Base-by-base conservation (phyloP, 2,329 filamentous ascomycete species). In the Fusarium sublunatum region DNA sequence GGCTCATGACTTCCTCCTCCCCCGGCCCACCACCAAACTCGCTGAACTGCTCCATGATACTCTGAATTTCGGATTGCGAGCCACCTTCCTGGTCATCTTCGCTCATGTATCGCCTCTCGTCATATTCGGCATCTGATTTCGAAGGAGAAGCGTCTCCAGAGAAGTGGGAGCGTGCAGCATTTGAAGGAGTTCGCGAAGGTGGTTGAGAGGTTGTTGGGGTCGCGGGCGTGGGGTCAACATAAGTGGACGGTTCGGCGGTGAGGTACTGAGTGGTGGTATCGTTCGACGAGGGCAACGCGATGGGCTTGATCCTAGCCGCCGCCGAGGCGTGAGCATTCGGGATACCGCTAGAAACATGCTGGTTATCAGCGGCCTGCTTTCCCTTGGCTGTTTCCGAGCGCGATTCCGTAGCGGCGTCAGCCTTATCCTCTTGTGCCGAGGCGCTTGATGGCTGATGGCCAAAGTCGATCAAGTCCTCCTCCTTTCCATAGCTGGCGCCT, bases 41-140 rank as follows among this genome's bases (percentile, higher is more conserved):
- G 68, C 90, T 89, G 70, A 98, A 98, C 77, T 98, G 95, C 62
- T 92, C 92, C 92, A 99, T 98, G 74, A 99, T 98, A 73, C 86
- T 96, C 77, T 97, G 92, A 58, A 99, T 97, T 78, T 99, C 95
- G 6, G 90, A 89, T 57, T 87, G 86, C 2, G 91, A 92, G 47
- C 87, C 87, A 46, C 86, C 85, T 43, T 93, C 88, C 22, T 86
- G 84, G 51, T 87, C 84, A 70, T 88, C 87, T 70, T 88, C 87
- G 68, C 83, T 88, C 32, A 81, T 67, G 50, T 82, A 83, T 57
- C 77, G 78, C 67, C 81, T 85, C 46, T 88, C 86, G 47, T 89
- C 86, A 61, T 85, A 83, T 28, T 78, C 79, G 68, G 86, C 82
- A 28, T 73, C 70, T 19, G 84, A 85, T 55, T 82, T 78, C 2